A percentile compares a stretch with the other conserved stretches of the same genome.
phyloP scores from a whole-genome alignment of 352 stramenopile species.

The Halophytophthora polymorphica region DNA sequence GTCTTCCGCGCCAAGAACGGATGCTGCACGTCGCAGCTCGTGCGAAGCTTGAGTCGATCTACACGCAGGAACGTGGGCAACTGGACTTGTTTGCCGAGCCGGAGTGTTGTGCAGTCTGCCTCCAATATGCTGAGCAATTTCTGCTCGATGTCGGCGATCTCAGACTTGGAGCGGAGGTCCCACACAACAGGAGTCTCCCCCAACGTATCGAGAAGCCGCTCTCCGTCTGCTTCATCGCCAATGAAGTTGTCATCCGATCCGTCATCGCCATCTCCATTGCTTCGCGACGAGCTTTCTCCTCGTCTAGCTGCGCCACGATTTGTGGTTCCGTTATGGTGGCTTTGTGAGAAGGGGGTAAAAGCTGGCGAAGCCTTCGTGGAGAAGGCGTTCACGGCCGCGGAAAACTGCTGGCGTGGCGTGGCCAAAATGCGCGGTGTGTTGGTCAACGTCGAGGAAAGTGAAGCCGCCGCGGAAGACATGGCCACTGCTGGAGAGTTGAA shows the following conservation, averaged over 20 bases:
- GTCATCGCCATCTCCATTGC: slow-evolving; percentile 10
- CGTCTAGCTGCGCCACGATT: slow-evolving; percentile 6
- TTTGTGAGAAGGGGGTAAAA: slow-evolving; percentile 57
- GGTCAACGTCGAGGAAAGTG: slow-evolving; percentile 66
- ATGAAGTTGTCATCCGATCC: slow-evolving; percentile 7
- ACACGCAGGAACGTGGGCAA: slow-evolving; percentile 56
- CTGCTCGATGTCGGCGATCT: slow-evolving; percentile 56
- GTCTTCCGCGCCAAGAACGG: slow-evolving; percentile 37
- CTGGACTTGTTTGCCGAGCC: slow-evolving; percentile 47
- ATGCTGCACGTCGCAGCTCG: slow-evolving; percentile 26
- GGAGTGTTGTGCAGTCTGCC: slow-evolving; percentile 48
- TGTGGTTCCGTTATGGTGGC: slow-evolving; percentile 15
- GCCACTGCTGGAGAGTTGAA: slow-evolving; percentile 64
- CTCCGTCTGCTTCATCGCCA: slow-evolving; percentile 14
- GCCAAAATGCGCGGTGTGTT: slow-evolving; percentile 68
- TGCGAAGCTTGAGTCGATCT: slow-evolving; percentile 46
- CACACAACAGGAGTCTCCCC: slow-evolving; percentile 29
- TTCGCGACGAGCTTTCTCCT: slow-evolving; percentile 15
- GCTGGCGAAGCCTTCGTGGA: slow-evolving; percentile 69
- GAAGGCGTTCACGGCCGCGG: slow-evolving; percentile 70
- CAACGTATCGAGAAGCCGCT: slow-evolving; percentile 1
- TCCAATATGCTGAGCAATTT: slow-evolving; percentile 53
- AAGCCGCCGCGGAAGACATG: slow-evolving; percentile 73
- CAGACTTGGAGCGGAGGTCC: slow-evolving; percentile 54
- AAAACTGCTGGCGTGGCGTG: slow-evolving; percentile 73